Evolutionary conservation across 345 rosid genomes (phyloP).

Genomic region (Eucalyptus sideroxylon): DNA sequence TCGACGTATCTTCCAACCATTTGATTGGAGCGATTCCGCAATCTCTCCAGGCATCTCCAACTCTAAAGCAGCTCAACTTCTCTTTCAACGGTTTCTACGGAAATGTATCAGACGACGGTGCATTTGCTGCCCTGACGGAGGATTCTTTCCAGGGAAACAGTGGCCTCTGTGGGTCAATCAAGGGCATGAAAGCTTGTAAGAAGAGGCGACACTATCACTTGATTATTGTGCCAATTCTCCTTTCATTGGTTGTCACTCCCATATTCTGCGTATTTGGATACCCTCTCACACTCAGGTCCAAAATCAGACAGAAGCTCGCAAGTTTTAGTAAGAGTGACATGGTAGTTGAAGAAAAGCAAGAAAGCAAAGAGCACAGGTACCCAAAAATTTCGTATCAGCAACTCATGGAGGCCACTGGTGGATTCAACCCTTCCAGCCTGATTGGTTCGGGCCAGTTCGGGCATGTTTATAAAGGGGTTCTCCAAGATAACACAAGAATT

Average conservation of each 20-base stretch:
- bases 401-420: slow-evolving; percentile 73
- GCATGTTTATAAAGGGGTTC: slow-evolving; percentile 75
- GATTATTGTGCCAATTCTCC: slow-evolving; percentile 37
- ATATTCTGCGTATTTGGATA: slow-evolving; percentile 35
- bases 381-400: slow-evolving; percentile 62
- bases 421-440: slow-evolving; percentile 52
- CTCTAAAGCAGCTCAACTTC: slow-evolving; percentile 54
- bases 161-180: slow-evolving; percentile 61
- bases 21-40: slow-evolving; percentile 51
- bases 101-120: slow-evolving; percentile 48
- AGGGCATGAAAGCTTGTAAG: slow-evolving; percentile 62
- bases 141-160: slow-evolving; percentile 65
- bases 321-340: slow-evolving; percentile 13
- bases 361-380: slow-evolving; percentile 27
- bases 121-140: slow-evolving; percentile 37
- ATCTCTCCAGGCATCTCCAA: slow-evolving; percentile 45
- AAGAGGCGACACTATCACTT: slow-evolving; percentile 18
- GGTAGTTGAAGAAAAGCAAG: slow-evolving; percentile 40
- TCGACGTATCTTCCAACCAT: slow-evolving; percentile 63
- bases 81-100: slow-evolving; percentile 72
- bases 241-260: slow-evolving; percentile 36
- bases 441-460: slow-evolving; percentile 85
- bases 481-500: slow-evolving; percentile 59
- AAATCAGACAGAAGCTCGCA: slow-evolving; percentile 17
- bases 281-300: slow-evolving; percentile 27